Evolutionary conservation across 495 filamentous ascomycete genomes (phyloP).

Genomic region (Neurospora discreta): DNA sequence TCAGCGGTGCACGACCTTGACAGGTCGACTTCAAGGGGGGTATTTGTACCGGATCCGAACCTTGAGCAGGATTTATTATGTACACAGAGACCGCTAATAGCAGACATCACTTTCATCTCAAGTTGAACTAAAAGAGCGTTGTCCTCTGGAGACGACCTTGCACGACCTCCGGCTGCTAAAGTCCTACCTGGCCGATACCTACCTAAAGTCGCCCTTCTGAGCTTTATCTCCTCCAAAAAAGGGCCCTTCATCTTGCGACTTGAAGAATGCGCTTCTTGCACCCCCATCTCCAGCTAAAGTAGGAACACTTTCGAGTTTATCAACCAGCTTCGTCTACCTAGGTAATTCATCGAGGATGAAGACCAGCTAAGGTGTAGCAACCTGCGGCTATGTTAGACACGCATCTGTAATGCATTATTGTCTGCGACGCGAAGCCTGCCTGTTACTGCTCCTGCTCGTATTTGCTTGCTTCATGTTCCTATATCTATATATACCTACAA

Average conservation of each 20-base stretch:
- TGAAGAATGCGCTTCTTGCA: rapidly evolving
- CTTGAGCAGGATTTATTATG: too few relatives aligned
- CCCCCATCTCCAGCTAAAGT: neutral
- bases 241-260: neutral
- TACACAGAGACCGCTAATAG: too few relatives aligned
- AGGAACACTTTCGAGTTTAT: neutral
- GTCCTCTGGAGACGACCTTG: too few relatives aligned
- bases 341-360: neutral
- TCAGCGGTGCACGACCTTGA: neutral
- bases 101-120: too few relatives aligned
- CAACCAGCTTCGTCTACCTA: neutral
- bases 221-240: neutral
- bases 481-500: too few relatives aligned
- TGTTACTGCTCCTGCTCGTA: neutral
- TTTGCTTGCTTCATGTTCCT: too few relatives aligned
- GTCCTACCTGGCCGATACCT: too few relatives aligned
- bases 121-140: too few relatives aligned
- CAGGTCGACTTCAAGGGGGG: neutral
- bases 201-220: too few relatives aligned
- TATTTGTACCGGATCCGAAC: too few relatives aligned
- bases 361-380: neutral
- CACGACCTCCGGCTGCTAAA: too few relatives aligned
- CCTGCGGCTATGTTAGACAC: neutral
- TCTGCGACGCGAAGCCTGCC: neutral
- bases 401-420: neutral